Conservation (phyloP, 306 rosid genomes). For the Fragaria nilgerrensis region DNA sequence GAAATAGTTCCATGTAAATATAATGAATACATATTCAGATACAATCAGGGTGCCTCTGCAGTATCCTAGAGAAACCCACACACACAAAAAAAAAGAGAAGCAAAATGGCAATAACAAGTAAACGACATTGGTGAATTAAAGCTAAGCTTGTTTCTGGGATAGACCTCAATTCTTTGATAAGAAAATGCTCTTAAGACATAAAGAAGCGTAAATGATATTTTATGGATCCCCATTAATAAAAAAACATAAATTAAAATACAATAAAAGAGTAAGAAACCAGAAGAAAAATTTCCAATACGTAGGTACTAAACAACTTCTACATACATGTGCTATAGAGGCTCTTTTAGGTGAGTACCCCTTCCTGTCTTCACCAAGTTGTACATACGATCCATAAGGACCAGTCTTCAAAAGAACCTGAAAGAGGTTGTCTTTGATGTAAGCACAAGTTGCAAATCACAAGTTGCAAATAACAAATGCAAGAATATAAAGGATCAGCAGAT, state of each 20-base stretch:
- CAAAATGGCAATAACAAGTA: background rate
- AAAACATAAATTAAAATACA: background rate
- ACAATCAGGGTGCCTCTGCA: conserved; percentile 10
- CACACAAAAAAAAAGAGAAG: background rate
- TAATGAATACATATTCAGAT: background rate
- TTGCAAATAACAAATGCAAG: conserved; percentile 22
- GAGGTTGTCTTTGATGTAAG: conserved; percentile 10
- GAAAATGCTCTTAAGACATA: background rate
- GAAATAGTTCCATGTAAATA: conserved; percentile 20
- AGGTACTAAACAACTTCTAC: conserved; percentile 13
- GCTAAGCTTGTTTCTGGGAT: background rate
- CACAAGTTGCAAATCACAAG: conserved; percentile 20
- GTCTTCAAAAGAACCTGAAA: conserved; percentile 77
- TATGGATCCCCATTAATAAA: background rate
- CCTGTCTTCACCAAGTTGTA: conserved; percentile 94
- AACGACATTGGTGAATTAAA: conserved; percentile 15
- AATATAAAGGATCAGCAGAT: conserved; percentile 12
- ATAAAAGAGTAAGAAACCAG: background rate
- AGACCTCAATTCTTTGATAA: background rate
- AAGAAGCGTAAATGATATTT: background rate
- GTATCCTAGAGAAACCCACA: conserved; percentile 9
- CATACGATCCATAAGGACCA: conserved; percentile 88
- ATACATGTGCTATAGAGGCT: conserved; percentile 75
- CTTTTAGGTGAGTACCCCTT: conserved; percentile 74
- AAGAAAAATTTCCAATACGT: background rate